phyloP scores from a whole-genome alignment of 805 yeast species.

The Kodamaea sagamina region DNA sequence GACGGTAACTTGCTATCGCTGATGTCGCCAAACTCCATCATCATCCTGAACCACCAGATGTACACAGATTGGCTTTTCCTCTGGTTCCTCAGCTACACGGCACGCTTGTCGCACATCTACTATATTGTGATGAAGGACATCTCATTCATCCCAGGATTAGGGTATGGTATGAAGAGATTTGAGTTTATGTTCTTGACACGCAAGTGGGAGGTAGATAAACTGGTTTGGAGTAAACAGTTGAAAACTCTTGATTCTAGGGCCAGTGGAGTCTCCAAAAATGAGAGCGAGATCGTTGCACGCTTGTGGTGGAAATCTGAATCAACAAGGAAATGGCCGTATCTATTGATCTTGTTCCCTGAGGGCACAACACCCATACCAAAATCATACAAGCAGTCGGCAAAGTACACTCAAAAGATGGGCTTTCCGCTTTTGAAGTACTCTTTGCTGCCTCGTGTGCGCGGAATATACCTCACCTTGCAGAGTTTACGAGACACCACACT shows the following conservation, averaged over 20 bases:
- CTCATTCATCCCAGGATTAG: constrained; percentile 72
- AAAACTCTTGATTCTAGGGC: constrained; percentile 58
- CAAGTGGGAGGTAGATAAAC: constrained; percentile 78
- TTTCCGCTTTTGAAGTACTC: constrained; percentile 58
- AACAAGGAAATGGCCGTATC: constrained; percentile 45
- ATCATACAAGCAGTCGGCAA: constrained; percentile 58
- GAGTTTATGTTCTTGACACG: constrained; percentile 79
- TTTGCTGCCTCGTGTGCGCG: constrained; percentile 80
- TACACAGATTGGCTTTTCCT: constrained; percentile 91
- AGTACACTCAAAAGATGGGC: constrained; percentile 55
- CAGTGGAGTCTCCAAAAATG: constrained; percentile 56
- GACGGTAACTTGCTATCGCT: constrained; percentile 9
- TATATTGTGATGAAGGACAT: constrained; percentile 80
- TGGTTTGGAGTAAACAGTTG: constrained; percentile 56
- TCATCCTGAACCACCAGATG: constrained; percentile 89
- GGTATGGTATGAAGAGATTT: constrained; percentile 81
- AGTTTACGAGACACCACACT: constrained; percentile 55
- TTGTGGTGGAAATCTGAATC: too few relatives aligned
- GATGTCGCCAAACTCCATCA: constrained; percentile 50
- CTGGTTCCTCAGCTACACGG: constrained; percentile 83
- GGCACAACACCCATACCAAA: constrained; percentile 82
- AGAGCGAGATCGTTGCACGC: too few relatives aligned
- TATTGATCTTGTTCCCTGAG: constrained; percentile 85
- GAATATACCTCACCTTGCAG: constrained; percentile 66
- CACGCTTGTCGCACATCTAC: constrained; percentile 60